A percentile compares a stretch with the other conserved stretches of the same genome.
phyloP scores from a whole-genome alignment of 139 green algal species.

The Chlamydomonas sp. region DNA sequence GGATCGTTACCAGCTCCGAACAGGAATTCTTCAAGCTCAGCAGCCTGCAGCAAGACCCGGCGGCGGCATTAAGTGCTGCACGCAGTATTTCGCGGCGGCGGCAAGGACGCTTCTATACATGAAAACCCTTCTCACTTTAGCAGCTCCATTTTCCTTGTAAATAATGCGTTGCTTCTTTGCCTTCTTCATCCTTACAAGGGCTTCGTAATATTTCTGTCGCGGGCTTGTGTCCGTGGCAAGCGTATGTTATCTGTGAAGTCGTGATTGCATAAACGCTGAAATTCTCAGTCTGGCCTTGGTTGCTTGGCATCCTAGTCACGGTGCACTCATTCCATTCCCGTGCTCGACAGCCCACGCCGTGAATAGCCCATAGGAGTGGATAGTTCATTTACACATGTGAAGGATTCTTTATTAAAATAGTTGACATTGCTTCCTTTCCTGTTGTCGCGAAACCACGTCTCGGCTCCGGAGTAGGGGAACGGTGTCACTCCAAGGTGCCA shows the following conservation, averaged over 20 bases:
- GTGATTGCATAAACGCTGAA: neutral
- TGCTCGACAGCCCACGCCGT: neutral
- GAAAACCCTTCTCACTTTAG: slow-evolving; percentile 1
- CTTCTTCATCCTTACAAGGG: slow-evolving; percentile 8
- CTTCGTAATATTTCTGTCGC: neutral
- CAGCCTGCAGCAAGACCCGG: slow-evolving; percentile 44
- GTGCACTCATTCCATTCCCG: neutral
- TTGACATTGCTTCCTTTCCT: too few species aligned
- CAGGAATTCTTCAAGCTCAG: slow-evolving; percentile 61
- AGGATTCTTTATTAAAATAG: too few species aligned
- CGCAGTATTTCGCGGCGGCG: neutral
- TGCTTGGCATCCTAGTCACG: neutral
- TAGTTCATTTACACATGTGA: too few species aligned
- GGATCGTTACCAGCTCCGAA: slow-evolving; percentile 44
- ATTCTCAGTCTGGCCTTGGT: neutral
- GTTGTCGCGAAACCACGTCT: too few species aligned
- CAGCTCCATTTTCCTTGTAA: slow-evolving; percentile 27
- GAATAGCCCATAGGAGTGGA: too few species aligned
- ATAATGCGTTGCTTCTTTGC: slow-evolving; percentile 36
- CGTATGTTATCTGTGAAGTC: neutral
- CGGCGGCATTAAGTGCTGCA: neutral
- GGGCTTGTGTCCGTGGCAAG: neutral
- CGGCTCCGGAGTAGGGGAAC: too few species aligned
- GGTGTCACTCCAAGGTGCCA: too few species aligned
- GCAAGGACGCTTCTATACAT: neutral